A percentile compares a stretch with the other conserved stretches of the same genome.
phyloP scores from a whole-genome alignment of 2,329 filamentous ascomycete species.

The Claviceps humidiphila region DNA sequence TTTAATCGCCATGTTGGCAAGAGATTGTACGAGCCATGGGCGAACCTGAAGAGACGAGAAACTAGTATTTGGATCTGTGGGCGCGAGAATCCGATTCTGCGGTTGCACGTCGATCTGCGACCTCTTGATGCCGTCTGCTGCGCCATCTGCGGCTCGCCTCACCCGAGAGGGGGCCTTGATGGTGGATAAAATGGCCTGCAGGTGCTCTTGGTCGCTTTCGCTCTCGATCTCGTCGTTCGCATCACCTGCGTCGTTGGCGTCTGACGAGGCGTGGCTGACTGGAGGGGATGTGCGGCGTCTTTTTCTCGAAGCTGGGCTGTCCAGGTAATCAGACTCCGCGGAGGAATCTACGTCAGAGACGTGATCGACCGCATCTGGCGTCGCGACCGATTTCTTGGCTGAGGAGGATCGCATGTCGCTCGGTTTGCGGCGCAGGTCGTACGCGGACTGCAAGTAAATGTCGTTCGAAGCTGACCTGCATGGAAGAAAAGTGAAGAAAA shows the following conservation, averaged over 20 bases:
- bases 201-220: constrained; percentile 18
- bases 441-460: background rate
- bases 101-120: constrained; percentile 10
- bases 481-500: background rate
- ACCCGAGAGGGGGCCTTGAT: constrained; percentile 41
- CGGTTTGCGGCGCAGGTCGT: background rate
- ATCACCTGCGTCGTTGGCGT: constrained; percentile 10
- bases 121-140: constrained; percentile 11
- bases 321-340: constrained; percentile 35
- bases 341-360: constrained; percentile 15
- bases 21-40: constrained; percentile 78
- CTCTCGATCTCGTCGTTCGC: constrained; percentile 22
- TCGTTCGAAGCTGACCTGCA: background rate
- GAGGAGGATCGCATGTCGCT: background rate
- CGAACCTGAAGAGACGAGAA: constrained; percentile 63
- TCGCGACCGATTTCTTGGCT: background rate
- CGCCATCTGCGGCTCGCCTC: constrained; percentile 24
- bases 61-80: constrained; percentile 43
- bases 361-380: background rate
- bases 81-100: constrained; percentile 30
- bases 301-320: constrained; percentile 31
- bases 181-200: constrained; percentile 24
- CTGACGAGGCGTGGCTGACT: constrained; percentile 13
- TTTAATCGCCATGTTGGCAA: constrained; percentile 66
- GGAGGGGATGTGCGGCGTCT: constrained; percentile 26